Evolutionary conservation across 2,329 filamentous ascomycete species (phyloP).

Genomic region (Penicillium rolfsii): DNA sequence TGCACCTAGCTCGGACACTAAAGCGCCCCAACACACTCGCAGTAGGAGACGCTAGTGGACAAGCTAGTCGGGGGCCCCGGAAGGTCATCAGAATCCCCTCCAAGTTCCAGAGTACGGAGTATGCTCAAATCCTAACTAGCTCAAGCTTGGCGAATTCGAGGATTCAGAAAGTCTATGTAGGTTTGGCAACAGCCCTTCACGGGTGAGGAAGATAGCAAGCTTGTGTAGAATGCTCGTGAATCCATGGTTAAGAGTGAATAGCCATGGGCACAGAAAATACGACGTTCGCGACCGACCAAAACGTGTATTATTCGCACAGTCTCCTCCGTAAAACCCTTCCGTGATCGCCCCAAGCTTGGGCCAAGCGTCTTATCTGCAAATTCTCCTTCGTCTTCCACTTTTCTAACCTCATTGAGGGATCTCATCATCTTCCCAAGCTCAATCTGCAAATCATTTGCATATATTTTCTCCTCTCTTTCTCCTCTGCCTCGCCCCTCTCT

Average conservation of each 20-base stretch:
- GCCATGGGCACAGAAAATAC: not conserved
- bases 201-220: not conserved
- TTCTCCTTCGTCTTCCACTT: not conserved
- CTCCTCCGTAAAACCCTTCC: not conserved
- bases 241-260: not conserved
- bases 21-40: slow-evolving; percentile 4
- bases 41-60: not conserved
- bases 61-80: not conserved
- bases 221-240: not conserved
- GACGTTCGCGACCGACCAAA: not conserved
- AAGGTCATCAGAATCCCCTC: not conserved
- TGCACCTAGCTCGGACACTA: slow-evolving; percentile 5
- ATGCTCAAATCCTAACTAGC: no score
- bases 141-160: not conserved
- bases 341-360: not conserved
- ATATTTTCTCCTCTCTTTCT: not conserved
- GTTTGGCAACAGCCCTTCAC: not conserved
- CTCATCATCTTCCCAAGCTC: not conserved
- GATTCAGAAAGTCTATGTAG: not conserved
- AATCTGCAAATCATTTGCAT: no score
- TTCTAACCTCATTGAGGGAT: no score
- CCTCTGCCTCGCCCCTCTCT: not conserved
- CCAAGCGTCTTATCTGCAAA: not conserved
- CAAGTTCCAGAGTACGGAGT: not conserved
- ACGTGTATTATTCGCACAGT: not conserved